Evolutionary conservation across 805 yeast genomes (phyloP).

Genomic region (Zygosaccharomyces siamensis): DNA sequence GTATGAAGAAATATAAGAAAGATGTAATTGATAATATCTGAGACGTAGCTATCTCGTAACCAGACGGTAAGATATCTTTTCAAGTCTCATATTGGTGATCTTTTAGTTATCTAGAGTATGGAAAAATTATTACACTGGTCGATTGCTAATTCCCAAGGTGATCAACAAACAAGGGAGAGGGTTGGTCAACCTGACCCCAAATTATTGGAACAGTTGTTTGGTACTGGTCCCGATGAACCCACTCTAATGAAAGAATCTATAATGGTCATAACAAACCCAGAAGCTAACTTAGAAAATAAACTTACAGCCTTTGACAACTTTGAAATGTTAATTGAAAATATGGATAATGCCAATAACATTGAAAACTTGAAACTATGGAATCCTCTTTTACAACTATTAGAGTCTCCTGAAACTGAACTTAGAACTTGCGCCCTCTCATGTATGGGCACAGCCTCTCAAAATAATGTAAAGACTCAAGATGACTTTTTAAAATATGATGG

Average conservation of each 20-base stretch:
- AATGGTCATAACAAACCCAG: slow-evolving; percentile 51
- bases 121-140: slow-evolving; percentile 94
- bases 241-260: slow-evolving; percentile 79
- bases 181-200: slow-evolving; percentile 78
- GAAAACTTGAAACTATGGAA: slow-evolving; percentile 82
- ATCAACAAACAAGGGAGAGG: slow-evolving; percentile 57
- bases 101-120: slow-evolving; percentile 42
- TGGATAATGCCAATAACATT: slow-evolving; percentile 92
- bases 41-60: too few relatives aligned
- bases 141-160: slow-evolving; percentile 67
- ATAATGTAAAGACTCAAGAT: slow-evolving; percentile 71
- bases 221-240: slow-evolving; percentile 80
- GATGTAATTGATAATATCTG: not conserved
- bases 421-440: slow-evolving; percentile 62
- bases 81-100: too few relatives aligned
- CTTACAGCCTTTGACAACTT: slow-evolving; percentile 81
- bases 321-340: slow-evolving; percentile 87
- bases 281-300: slow-evolving; percentile 57
- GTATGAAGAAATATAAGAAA: not conserved
- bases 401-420: slow-evolving; percentile 41
- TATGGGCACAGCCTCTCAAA: slow-evolving; percentile 89
- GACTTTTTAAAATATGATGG: slow-evolving; percentile 51
- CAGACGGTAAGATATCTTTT: too few relatives aligned
- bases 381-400: slow-evolving; percentile 52
- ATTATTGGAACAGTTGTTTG: slow-evolving; percentile 70